Percentiles rank a stretch among this genome's conserved stretches.
These are phyloP conservation scores for Posidonia australis DNA, from an alignment of 106 monocot species.

Conservation along the genomic window DNA sequence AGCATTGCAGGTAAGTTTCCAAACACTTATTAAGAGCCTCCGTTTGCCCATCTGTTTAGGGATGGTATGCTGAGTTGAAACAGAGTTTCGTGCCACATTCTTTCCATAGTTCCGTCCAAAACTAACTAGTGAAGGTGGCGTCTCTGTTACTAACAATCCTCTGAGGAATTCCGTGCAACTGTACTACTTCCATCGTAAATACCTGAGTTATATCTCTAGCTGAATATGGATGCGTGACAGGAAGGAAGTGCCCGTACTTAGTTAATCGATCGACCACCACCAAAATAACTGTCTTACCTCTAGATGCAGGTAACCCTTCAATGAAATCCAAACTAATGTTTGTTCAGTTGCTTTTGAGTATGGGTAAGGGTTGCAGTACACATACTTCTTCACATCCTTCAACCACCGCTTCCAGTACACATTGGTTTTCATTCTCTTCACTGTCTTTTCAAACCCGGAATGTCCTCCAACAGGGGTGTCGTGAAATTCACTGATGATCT, in stretches of 20 bases:
- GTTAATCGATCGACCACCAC: background rate
- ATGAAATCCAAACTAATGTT: no score
- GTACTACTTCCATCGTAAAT: background rate
- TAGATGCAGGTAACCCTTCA: no score
- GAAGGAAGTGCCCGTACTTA: background rate
- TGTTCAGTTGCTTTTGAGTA: no score
- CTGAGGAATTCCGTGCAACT: background rate
- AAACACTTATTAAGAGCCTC: background rate
- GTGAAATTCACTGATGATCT: no score
- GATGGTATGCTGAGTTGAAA: background rate
- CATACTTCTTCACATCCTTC: no score
- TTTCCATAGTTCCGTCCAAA: background rate
- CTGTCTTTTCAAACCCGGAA: no score
- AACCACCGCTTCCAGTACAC: no score
- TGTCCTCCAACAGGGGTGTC: no score
- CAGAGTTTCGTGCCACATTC: background rate
- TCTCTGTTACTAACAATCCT: background rate
- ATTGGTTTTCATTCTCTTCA: no score
- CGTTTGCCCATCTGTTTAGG: conserved; percentile 1
- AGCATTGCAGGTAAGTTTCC: background rate
- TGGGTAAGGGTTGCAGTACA: no score
- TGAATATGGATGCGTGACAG: background rate
- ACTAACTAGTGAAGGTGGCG: background rate
- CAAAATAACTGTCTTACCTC: no score
- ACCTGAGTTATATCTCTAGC: background rate